These are phyloP conservation scores for Solanum peruvianum DNA, from an alignment of 257 asterid species.

Conservation along the genomic window DNA sequence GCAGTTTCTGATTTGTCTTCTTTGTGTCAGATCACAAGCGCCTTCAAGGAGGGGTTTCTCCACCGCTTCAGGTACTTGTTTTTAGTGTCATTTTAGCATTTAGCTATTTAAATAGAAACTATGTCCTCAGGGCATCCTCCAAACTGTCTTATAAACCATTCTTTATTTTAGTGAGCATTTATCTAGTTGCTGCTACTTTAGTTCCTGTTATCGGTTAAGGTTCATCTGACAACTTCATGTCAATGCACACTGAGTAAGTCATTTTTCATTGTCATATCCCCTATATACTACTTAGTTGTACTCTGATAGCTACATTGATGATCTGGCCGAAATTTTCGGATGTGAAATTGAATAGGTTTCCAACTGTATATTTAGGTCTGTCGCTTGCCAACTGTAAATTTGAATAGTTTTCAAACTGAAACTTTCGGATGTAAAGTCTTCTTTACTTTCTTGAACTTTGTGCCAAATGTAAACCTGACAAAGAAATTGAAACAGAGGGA, in stretches of 20 bases:
- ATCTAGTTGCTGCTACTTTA: not conserved
- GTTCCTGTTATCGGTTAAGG: not conserved
- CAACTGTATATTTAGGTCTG: not conserved
- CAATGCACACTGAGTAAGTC: not conserved
- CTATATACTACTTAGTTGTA: not conserved
- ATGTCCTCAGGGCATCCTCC: not conserved
- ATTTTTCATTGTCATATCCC: not conserved
- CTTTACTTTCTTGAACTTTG: not conserved
- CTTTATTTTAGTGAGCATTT: not conserved
- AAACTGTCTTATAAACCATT: not conserved
- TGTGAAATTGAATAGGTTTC: not conserved
- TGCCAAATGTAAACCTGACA: not conserved
- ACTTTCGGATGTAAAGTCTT: not conserved
- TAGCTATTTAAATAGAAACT: not conserved
- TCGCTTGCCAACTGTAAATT: not conserved
- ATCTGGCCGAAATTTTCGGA: not conserved
- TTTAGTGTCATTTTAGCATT: not conserved
- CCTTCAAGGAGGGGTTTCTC: not conserved
- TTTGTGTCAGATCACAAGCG: constrained; percentile 33
- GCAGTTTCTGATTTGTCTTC: not conserved
- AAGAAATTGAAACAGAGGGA: not conserved
- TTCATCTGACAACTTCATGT: not conserved
- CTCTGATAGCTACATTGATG: not conserved
- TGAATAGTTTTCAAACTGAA: not conserved
- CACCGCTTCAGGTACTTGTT: not conserved